A percentile compares a stretch with the other conserved stretches of the same genome.
Evolutionary conservation across 2,329 filamentous ascomycete genomes (phyloP).

Genomic region (Xylariaceae sp.): DNA sequence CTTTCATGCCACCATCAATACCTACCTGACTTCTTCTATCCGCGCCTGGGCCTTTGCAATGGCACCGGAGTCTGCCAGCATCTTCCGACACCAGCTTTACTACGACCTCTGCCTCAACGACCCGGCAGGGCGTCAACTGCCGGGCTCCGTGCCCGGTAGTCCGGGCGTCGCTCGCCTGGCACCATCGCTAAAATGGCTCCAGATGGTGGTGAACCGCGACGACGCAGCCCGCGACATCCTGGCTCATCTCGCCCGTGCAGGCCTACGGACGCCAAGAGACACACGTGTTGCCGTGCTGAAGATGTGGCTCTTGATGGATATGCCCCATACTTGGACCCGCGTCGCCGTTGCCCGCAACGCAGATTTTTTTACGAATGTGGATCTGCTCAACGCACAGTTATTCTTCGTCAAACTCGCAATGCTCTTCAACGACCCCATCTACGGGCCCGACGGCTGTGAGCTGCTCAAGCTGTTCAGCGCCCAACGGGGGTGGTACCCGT

Average conservation of each 20-base stretch:
- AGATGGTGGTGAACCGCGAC: slow-evolving; percentile 65
- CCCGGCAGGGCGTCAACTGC: slow-evolving; percentile 15
- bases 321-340: slow-evolving; percentile 59
- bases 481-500: slow-evolving; percentile 56
- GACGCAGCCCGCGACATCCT: slow-evolving; percentile 63
- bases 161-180: slow-evolving; percentile 48
- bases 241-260: slow-evolving; percentile 59
- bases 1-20: slow-evolving; percentile 56
- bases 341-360: slow-evolving; percentile 55
- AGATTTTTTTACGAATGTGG: slow-evolving; percentile 57
- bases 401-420: slow-evolving; percentile 75
- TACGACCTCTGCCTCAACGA: slow-evolving; percentile 25
- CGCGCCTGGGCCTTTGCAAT: slow-evolving; percentile 1
- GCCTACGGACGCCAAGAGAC: slow-evolving; percentile 56
- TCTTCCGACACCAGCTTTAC: slow-evolving; percentile 1
- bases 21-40: slow-evolving; percentile 40
- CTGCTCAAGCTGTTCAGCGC: slow-evolving; percentile 63
- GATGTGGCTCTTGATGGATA: slow-evolving; percentile 74
- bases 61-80: slow-evolving; percentile 1
- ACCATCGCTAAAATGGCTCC: slow-evolving; percentile 68
- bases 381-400: slow-evolving; percentile 64
- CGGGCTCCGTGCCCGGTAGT: slow-evolving; percentile 11
- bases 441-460: slow-evolving; percentile 52
- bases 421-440: slow-evolving; percentile 66
- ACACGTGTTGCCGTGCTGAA: slow-evolving; percentile 59